phyloP scores from a whole-genome alignment of 2,329 filamentous ascomycete genomes.

The Aspergillus sp. region DNA sequence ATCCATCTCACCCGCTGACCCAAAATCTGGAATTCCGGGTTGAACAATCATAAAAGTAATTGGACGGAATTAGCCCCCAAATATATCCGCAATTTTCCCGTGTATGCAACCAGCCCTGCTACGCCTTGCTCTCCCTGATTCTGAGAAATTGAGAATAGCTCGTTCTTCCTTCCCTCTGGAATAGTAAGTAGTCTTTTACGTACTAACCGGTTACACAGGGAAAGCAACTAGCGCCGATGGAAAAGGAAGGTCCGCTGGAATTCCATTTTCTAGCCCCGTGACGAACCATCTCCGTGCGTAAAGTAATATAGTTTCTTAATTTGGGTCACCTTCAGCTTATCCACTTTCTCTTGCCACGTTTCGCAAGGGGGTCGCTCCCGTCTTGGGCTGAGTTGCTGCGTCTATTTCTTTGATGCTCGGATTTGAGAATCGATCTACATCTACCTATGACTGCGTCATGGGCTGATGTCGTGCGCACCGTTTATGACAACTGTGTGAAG shows the following conservation, averaged over 20 bases:
- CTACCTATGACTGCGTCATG: not conserved
- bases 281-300: not conserved
- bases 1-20: not conserved
- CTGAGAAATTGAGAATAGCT: too few species aligned
- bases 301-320: not conserved
- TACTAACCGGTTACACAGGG: not conserved
- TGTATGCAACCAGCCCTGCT: not conserved
- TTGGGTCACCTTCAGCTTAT: not conserved
- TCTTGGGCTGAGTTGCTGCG: not conserved
- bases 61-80: not conserved
- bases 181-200: not conserved
- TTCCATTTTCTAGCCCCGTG: not conserved
- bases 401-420: not conserved
- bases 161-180: too few species aligned
- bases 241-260: too few species aligned
- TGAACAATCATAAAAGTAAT: not conserved
- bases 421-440: not conserved
- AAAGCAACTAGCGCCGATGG: not conserved
- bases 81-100: not conserved
- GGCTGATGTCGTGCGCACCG: not conserved
- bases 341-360: not conserved
- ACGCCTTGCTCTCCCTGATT: too few species aligned
- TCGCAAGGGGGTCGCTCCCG: not conserved
- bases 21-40: not conserved
- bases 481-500: not conserved